phyloP scores from a whole-genome alignment of 306 rosid species.

The Phaseolus lunatus region DNA sequence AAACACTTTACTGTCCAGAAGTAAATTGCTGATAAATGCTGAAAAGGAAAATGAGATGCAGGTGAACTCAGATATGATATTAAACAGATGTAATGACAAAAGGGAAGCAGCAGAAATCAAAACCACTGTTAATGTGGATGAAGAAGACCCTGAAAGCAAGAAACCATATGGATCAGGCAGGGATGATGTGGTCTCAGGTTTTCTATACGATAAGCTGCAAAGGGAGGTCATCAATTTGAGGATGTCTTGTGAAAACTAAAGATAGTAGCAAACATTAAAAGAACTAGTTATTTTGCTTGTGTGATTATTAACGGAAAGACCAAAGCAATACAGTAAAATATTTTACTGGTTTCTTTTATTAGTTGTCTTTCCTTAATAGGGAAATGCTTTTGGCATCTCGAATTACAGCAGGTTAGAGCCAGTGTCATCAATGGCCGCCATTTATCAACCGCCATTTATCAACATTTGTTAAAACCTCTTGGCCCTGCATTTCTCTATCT shows the following conservation, averaged over 20 bases:
- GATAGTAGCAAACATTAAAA: slow-evolving; percentile 37
- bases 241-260: slow-evolving; percentile 68
- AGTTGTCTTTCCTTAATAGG: background rate
- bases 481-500: background rate
- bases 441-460: too few species aligned
- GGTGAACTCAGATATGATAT: slow-evolving; percentile 40
- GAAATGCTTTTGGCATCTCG: background rate
- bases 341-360: background rate
- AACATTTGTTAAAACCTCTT: background rate
- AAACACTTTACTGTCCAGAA: background rate
- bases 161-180: slow-evolving; percentile 39
- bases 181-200: slow-evolving; percentile 79
- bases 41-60: slow-evolving; percentile 69
- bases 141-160: slow-evolving; percentile 47
- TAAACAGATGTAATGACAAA: slow-evolving; percentile 34
- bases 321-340: too few species aligned
- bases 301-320: background rate
- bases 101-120: slow-evolving; percentile 43
- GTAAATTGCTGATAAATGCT: slow-evolving; percentile 68
- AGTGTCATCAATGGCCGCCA: too few species aligned
- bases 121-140: slow-evolving; percentile 41
- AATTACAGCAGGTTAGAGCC: too few species aligned
- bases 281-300: background rate
- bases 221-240: slow-evolving; percentile 80
- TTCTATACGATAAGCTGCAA: slow-evolving; percentile 83